Conservation (phyloP, 345 rosid genomes). For the Abelmoschus esculentus region DNA sequence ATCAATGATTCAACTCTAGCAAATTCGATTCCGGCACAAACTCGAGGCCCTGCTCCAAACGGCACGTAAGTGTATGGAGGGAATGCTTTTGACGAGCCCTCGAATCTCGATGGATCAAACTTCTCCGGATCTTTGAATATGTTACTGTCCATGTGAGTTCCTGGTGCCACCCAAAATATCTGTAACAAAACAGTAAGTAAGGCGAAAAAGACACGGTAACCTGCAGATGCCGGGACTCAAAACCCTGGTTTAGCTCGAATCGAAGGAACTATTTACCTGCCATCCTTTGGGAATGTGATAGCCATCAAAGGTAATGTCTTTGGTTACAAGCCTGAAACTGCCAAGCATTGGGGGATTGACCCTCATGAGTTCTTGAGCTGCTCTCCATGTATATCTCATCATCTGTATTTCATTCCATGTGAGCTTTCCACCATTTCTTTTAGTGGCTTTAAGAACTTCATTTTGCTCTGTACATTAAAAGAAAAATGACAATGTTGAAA, state of each 20-base stretch:
- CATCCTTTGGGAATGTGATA: conserved; percentile 8
- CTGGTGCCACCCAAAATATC: conserved; percentile 13
- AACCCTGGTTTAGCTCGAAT: background rate
- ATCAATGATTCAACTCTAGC: conserved; percentile 10
- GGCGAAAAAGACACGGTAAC: background rate
- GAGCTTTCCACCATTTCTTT: conserved; percentile 2
- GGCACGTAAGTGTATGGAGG: conserved; percentile 9
- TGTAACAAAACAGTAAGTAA: background rate
- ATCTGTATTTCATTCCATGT: conserved; percentile 7
- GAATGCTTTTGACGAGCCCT: conserved; percentile 1
- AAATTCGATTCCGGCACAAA: conserved; percentile 6
- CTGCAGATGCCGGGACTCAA: background rate
- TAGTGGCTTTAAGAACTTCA: background rate
- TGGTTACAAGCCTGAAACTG: conserved; percentile 8
- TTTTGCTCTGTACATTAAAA: background rate
- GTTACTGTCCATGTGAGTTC: conserved; percentile 12
- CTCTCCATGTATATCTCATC: conserved; percentile 14
- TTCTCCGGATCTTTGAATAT: conserved; percentile 7
- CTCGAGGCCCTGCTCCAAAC: conserved; percentile 6
- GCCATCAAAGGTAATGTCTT: conserved; percentile 3
- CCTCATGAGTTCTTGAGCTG: conserved; percentile 12
- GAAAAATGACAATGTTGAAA: background rate
- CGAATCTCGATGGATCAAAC: conserved; percentile 10
- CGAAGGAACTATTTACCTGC: background rate
- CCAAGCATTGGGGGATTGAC: conserved; percentile 11